Evolutionary conservation across 495 filamentous ascomycete species (phyloP).

Genomic region (Cercophora samala): DNA sequence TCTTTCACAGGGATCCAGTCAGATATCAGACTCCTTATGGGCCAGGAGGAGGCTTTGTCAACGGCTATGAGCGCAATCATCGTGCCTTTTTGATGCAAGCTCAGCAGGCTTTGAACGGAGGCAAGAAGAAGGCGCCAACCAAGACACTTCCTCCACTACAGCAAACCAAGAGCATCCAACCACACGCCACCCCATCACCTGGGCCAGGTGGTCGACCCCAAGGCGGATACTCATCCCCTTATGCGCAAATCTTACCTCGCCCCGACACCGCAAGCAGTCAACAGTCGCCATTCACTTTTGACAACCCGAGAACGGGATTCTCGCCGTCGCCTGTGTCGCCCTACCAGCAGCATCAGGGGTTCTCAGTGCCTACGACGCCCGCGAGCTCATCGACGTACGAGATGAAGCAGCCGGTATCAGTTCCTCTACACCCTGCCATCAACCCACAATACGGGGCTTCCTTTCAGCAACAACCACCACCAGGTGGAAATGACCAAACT

Average conservation of each 20-base stretch:
- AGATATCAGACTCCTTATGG: slow-evolving; percentile 53
- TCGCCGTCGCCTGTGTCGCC: slow-evolving; percentile 11
- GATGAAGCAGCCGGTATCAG: slow-evolving; percentile 20
- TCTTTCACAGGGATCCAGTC: slow-evolving; percentile 38
- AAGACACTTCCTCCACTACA: slow-evolving; percentile 25
- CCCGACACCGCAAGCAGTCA: slow-evolving; percentile 1
- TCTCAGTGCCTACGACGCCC: slow-evolving; percentile 13
- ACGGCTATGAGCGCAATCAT: slow-evolving; percentile 53
- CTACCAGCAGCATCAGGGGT: slow-evolving; percentile 13
- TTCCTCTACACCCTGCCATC: slow-evolving; percentile 46
- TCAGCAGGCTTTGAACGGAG: slow-evolving; percentile 38
- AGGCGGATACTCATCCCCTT: slow-evolving; percentile 19
- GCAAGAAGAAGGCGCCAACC: slow-evolving; percentile 13
- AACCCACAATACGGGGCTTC: slow-evolving; percentile 41
- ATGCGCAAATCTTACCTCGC: slow-evolving; percentile 20
- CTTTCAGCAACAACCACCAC: slow-evolving; percentile 26
- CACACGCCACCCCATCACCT: slow-evolving; percentile 16
- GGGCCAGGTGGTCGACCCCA: slow-evolving; percentile 5
- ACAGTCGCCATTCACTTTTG: slow-evolving; percentile 8
- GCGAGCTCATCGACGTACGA: slow-evolving; percentile 11
- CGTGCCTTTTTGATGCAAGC: slow-evolving; percentile 45
- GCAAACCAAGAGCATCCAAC: slow-evolving; percentile 18
- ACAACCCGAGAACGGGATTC: neutral
- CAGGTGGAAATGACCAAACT: slow-evolving; percentile 1
- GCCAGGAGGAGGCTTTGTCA: slow-evolving; percentile 50